Evolutionary conservation across 2,329 filamentous ascomycete species (phyloP).

Genomic region (Arthrobotrys sphaeroides): DNA sequence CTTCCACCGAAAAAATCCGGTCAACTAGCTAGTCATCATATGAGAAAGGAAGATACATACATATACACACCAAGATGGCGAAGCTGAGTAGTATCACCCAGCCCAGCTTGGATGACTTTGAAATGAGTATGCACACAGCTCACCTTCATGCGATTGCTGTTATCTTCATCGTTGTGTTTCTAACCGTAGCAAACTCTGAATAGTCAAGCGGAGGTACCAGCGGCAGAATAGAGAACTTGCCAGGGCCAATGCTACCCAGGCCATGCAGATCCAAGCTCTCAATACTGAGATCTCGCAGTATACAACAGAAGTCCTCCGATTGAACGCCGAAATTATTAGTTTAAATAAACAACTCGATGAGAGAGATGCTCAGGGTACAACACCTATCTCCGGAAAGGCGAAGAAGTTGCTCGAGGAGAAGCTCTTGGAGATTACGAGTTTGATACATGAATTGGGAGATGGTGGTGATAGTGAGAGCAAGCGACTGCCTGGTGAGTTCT

Average conservation of each 20-base stretch:
- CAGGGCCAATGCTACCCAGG: conserved; percentile 77
- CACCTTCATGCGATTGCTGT: not conserved
- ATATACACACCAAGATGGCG: conserved; percentile 20
- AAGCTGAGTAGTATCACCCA: conserved; percentile 47
- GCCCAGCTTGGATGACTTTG: conserved; percentile 33
- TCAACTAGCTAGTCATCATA: not conserved
- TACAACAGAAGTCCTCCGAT: conserved; percentile 79
- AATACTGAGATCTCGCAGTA: conserved; percentile 79
- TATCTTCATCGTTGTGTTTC: not conserved
- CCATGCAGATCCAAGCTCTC: conserved; percentile 77
- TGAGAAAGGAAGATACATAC: conserved; percentile 7
- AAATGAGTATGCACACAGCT: conserved; percentile 19
- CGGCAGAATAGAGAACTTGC: conserved; percentile 78
- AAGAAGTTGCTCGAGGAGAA: conserved; percentile 77
- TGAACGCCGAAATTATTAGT: conserved; percentile 75
- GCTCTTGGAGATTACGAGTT: conserved; percentile 73
- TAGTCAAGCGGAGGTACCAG: conserved; percentile 81
- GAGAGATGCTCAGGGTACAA: conserved; percentile 68
- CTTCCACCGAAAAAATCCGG: not conserved
- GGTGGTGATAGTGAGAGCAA: conserved; percentile 60
- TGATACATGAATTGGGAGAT: conserved; percentile 73
- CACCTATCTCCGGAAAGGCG: conserved; percentile 74
- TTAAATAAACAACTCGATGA: conserved; percentile 73
- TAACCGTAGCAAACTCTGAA: not conserved
- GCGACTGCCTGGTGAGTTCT: conserved; percentile 66